Evolutionary conservation across 768 basidiomycete species (phyloP).

Genomic region (Cubamyces sp.): DNA sequence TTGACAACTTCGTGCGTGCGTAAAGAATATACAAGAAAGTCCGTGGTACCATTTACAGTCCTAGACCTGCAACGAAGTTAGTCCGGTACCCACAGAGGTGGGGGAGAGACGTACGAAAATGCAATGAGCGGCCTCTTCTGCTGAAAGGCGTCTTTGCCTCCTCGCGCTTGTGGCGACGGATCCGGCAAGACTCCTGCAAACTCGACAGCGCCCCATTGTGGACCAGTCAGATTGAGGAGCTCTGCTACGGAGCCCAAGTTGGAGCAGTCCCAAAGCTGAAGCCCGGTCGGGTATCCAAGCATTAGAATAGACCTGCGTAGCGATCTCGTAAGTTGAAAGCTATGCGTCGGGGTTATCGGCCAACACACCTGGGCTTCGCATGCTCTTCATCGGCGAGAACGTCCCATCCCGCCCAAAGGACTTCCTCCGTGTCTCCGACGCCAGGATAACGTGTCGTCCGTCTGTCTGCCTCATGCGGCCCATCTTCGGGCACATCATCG

Average conservation of each 20-base stretch:
- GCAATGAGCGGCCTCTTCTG: conserved; percentile 41
- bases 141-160: conserved; percentile 35
- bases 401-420: conserved; percentile 54
- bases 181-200: conserved; percentile 49
- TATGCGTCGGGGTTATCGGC: neutral
- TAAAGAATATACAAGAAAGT: conserved; percentile 51
- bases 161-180: conserved; percentile 22
- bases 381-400: conserved; percentile 22
- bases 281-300: conserved; percentile 53
- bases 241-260: conserved; percentile 55
- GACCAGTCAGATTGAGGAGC: conserved; percentile 51
- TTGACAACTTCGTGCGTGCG: conserved; percentile 54
- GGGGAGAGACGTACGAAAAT: conserved; percentile 35
- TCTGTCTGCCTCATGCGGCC: conserved; percentile 13
- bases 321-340: conserved; percentile 34
- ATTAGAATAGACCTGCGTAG: conserved; percentile 42
- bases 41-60: conserved; percentile 26
- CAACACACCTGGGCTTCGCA: conserved; percentile 24
- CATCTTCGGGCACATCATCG: conserved; percentile 31
- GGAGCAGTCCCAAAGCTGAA: conserved; percentile 68
- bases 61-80: conserved; percentile 21
- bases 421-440: conserved; percentile 37
- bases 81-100: neutral
- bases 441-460: conserved; percentile 34
- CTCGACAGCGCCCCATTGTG: conserved; percentile 40